Evolutionary conservation across 1,284 basidiomycete genomes (phyloP), one percentile per base, ranked within the genome.

Genomic region (Leccinum griseonigrum): DNA sequence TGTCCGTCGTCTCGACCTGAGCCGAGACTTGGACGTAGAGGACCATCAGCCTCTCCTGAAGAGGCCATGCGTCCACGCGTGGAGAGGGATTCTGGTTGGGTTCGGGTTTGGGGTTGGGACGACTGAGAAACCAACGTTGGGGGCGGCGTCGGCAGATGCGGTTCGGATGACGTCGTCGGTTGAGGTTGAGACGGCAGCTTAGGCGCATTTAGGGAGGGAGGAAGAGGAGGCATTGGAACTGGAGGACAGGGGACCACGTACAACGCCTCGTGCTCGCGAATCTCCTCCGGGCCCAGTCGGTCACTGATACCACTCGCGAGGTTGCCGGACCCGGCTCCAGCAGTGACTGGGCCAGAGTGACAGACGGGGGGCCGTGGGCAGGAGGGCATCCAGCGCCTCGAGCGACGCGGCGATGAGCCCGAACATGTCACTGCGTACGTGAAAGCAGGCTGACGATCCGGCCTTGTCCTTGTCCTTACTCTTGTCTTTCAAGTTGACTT

Each of bases 211-310:
- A 31, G 29, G 29, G 16, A n/a, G 4, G 43, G 18, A 10, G 43
- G 18, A 43, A 43, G 16, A n/a, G 18, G 3, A 46, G 43, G n/a
- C 4, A 7, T 4, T 13, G 14, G 38, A 16, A 18, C 43, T 13
- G 43, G 16, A 5, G 43, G 13, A 16, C n/a, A 16, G 10, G 43
- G 13, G 14, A 43, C 26, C 2, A 43, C 32, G 22, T 73, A 73
- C 22, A 75, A 40, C 5, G 32, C 50, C 29, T 70, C 71, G 28
- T 73, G 64, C 28, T 65, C 66, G 6, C 71, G 65, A 56, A 75
- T 68, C n/a, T 64, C 31, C 56, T 75, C 72, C 31, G 74, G 69
- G 18, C 63, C 71, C 2, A 32, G 31, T 32, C 10, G 10, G 10
- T 32, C 31, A 9, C 31, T 11, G 10, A 32, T 32, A 11, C 31